Percentiles rank a stretch among this genome's conserved stretches.
Conservation (phyloP, 2,329 filamentous ascomycete genomes). For the Colletotrichum tabaci region DNA sequence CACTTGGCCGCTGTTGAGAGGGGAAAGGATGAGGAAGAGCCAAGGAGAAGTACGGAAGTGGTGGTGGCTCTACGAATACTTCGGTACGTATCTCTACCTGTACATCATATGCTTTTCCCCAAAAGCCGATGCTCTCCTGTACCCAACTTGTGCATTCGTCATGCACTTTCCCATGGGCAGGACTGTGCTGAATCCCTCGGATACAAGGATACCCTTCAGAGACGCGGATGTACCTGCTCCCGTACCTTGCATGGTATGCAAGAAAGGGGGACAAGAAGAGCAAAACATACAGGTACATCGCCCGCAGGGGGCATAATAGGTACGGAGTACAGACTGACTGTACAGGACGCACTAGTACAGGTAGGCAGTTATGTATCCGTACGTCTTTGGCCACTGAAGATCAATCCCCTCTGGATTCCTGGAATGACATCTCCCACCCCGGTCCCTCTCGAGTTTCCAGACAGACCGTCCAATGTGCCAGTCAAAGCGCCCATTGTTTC, state of each 20-base stretch:
- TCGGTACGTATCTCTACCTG: neutral
- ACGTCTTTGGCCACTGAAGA: conserved; percentile 6
- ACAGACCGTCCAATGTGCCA: no score
- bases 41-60: neutral
- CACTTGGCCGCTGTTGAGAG: neutral
- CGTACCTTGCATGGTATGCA: conserved; percentile 1
- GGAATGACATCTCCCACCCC: neutral
- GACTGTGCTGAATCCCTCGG: neutral
- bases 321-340: no score
- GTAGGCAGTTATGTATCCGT: no score
- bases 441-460: neutral
- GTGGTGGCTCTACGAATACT: neutral
- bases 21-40: neutral
- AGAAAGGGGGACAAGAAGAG: neutral
- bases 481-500: neutral
- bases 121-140: conserved; percentile 10
- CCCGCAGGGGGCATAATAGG: no score
- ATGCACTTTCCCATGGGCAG: conserved; percentile 35
- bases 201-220: conserved; percentile 22
- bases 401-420: neutral
- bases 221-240: neutral
- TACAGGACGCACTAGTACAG: neutral
- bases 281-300: no score
- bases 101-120: neutral
- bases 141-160: conserved; percentile 25